Conservation (phyloP, 306 rosid species). For the Cucurbita ficifolia region DNA sequence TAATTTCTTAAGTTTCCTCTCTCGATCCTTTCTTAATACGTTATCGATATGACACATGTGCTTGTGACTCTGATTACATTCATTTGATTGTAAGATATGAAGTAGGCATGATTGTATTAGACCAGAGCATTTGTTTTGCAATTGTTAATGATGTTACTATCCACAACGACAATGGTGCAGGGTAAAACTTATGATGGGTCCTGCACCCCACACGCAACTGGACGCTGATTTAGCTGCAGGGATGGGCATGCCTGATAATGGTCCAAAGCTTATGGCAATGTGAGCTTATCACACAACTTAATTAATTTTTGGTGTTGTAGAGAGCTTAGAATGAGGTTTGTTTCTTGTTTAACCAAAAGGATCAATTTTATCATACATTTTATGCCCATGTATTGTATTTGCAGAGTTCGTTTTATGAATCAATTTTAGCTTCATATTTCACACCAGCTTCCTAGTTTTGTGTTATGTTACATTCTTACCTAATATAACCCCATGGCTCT, state of each 20-base stretch:
- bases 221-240: slow-evolving; percentile 91
- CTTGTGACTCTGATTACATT: too few species aligned
- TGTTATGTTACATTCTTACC: neutral
- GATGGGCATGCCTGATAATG: slow-evolving; percentile 96
- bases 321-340: neutral
- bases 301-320: neutral
- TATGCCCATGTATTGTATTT: neutral
- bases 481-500: too few species aligned
- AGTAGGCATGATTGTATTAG: neutral
- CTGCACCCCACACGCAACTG: slow-evolving; percentile 84
- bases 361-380: neutral
- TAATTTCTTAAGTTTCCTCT: neutral
- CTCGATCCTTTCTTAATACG: neutral
- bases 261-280: slow-evolving; percentile 78
- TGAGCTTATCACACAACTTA: slow-evolving; percentile 5
- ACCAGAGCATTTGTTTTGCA: neutral
- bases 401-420: neutral
- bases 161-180: slow-evolving; percentile 19
- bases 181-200: slow-evolving; percentile 55
- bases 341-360: neutral
- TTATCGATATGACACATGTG: neutral
- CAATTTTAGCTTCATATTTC: neutral
- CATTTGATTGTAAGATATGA: neutral
- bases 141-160: neutral
- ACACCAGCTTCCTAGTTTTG: neutral